Base-by-base conservation (phyloP, 176 grass and related monocot species). In the Pharus latifolius region DNA sequence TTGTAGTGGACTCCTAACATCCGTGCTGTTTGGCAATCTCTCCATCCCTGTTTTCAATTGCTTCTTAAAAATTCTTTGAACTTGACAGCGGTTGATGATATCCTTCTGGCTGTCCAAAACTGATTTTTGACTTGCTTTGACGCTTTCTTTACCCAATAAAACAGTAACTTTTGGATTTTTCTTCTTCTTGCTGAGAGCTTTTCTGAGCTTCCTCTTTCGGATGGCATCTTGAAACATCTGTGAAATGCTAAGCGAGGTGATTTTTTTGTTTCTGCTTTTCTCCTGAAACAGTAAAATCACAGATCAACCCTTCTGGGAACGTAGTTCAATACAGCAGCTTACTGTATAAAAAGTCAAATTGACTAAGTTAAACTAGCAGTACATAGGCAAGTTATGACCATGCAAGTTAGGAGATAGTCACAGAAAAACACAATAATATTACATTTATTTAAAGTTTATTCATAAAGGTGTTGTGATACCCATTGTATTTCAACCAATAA, bases 11-110 rank as follows among this genome's bases (percentile, higher is more conserved):
- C 48, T 32, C 5, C 24, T 57, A 41, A 54, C 54, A 77, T 75
- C 74, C 46, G 37, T 67, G 15, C 25, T 69, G 34, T 59, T 57
- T 48, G 42, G 47, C 67, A 51, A 29, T 46, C 31, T 50, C 35
- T 29, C 23, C 46, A 66, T 66, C 23, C 70, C 42, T 63, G 12
- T 43, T 85, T 67, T 80, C 59, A 70, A 70, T 35, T 80, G 78
- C 24, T 88, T 91, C 45, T 85, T 87, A 63, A 85, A 59, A 74
- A 88, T 88, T 51, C 56, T 85, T 68, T 85, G 90, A 83, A 73
- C 73, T 31, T 77, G 54, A 33, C 27, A 65, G 59, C 62, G 56
- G 38, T 79, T 85, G 62, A 43, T 43, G 26, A 37, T 30, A 67
- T 25, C 58, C 66, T 78, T 82, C 70, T 81, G 70, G 52, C 42